Percentiles rank a stretch among this genome's conserved stretches.
phyloP scores from a whole-genome alignment of 139 green algal genomes.

The Picochlorum sp. region DNA sequence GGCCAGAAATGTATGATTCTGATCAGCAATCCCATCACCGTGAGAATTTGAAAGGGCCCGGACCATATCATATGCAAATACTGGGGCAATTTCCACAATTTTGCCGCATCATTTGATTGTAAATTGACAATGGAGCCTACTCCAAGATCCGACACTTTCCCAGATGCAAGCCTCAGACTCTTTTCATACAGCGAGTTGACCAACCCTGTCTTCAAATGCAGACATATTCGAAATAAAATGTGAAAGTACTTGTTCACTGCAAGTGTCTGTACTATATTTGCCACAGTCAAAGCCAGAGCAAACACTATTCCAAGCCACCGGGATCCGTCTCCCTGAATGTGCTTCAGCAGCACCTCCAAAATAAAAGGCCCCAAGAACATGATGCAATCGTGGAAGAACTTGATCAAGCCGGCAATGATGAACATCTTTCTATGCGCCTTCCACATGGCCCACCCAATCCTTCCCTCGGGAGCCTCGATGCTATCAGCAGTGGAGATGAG shows the following conservation, averaged over 20 bases:
- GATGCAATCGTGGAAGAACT: constrained; percentile 66
- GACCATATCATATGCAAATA: constrained; percentile 85
- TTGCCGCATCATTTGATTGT: constrained; percentile 80
- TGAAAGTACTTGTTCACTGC: constrained; percentile 80
- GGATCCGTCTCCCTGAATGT: constrained; percentile 22
- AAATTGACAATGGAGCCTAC: constrained; percentile 64
- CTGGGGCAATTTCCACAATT: constrained; percentile 68
- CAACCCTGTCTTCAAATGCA: constrained; percentile 57
- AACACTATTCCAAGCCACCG: constrained; percentile 28
- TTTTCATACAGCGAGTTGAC: constrained; percentile 73
- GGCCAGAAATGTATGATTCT: constrained; percentile 56
- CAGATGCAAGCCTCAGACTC: constrained; percentile 47
- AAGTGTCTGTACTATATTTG: constrained; percentile 53
- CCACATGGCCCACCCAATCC: constrained; percentile 33
- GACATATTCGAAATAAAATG: constrained; percentile 61
- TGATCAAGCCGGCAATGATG: constrained; percentile 45
- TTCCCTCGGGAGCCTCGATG: constrained; percentile 7
- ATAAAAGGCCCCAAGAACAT: constrained; percentile 73
- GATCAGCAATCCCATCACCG: constrained; percentile 67
- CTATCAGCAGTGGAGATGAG: constrained; percentile 33
- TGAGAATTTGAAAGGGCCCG: constrained; percentile 62
- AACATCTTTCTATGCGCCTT: constrained; percentile 20
- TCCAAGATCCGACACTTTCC: constrained; percentile 46
- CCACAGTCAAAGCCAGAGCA: constrained; percentile 33
- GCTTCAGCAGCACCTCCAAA: constrained; percentile 58